Evolutionary conservation across 2,329 filamentous ascomycete genomes (phyloP).

Genomic region (Bimuria novae-zelandiae): DNA sequence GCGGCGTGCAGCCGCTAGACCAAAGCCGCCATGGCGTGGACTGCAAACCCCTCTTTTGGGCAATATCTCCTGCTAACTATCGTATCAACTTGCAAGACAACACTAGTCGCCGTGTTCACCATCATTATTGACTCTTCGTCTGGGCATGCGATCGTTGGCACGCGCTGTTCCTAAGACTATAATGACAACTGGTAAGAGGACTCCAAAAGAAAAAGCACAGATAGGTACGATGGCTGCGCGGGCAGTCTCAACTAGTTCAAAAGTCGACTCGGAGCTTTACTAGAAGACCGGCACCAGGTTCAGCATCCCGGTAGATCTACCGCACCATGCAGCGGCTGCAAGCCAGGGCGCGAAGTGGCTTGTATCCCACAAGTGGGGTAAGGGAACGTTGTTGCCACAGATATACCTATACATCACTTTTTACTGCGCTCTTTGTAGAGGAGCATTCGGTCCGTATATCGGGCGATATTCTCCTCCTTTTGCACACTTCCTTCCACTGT

Average conservation of each 20-base stretch:
- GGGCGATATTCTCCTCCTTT: background rate
- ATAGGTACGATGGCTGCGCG: background rate
- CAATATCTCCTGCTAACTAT: background rate
- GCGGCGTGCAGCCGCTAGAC: background rate
- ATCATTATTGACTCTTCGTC: background rate
- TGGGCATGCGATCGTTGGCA: background rate
- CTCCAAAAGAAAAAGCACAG: background rate
- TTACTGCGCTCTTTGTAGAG: no score
- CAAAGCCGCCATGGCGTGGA: background rate
- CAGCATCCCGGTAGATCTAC: slow-evolving; percentile 1
- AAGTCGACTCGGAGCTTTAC: no score
- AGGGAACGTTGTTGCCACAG: no score
- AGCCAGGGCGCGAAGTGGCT: background rate
- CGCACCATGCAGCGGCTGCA: background rate
- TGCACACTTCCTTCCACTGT: no score
- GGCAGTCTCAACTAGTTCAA: background rate
- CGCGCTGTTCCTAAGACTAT: background rate
- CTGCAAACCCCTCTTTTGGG: background rate
- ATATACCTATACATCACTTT: background rate
- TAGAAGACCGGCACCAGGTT: background rate
- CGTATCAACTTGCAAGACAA: background rate
- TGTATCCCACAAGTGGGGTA: background rate
- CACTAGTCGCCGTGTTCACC: background rate
- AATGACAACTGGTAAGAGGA: no score
- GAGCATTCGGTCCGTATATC: no score